Percentiles rank a stretch among this genome's conserved stretches.
Conservation (phyloP, 2,329 filamentous ascomycete species). For the Aspergillus sp. region DNA sequence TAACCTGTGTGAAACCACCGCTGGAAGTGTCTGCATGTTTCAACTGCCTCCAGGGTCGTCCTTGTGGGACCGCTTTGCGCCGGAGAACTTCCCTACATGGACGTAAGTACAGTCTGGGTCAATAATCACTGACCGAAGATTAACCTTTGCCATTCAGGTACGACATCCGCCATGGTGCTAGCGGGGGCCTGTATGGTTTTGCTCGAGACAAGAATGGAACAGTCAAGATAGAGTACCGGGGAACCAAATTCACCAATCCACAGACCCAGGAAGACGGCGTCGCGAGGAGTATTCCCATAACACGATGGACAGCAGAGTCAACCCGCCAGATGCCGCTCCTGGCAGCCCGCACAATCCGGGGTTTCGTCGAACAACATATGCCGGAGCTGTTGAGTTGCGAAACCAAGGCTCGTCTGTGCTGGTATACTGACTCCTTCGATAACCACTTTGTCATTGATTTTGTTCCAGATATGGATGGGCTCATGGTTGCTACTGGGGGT, state of each 20-base stretch:
- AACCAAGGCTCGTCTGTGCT: constrained; percentile 51
- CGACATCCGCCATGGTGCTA: constrained; percentile 34
- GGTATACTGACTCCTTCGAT: constrained; percentile 58
- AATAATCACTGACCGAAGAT: too few relatives aligned
- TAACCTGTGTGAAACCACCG: constrained; percentile 50
- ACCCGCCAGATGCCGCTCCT: constrained; percentile 27
- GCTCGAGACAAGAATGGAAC: constrained; percentile 44
- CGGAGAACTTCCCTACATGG: constrained; percentile 50
- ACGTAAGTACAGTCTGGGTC: constrained; percentile 23
- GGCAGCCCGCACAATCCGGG: constrained; percentile 26
- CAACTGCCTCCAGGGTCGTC: constrained; percentile 40
- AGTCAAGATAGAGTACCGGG: constrained; percentile 54
- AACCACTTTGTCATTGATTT: constrained; percentile 57
- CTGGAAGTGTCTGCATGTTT: constrained; percentile 47
- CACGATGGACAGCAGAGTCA: constrained; percentile 31
- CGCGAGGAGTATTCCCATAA: constrained; percentile 43
- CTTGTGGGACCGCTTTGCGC: constrained; percentile 43
- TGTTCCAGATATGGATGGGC: constrained; percentile 50
- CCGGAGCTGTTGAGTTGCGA: constrained; percentile 43
- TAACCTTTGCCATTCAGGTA: too few relatives aligned
- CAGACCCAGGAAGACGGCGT: constrained; percentile 35
- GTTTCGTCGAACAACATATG: constrained; percentile 42
- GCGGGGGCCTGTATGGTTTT: constrained; percentile 52
- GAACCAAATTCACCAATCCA: constrained; percentile 53
- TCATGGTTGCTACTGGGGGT: constrained; percentile 63